Conservation (phyloP, 768 basidiomycete genomes). For the Termitomyces heimii region DNA sequence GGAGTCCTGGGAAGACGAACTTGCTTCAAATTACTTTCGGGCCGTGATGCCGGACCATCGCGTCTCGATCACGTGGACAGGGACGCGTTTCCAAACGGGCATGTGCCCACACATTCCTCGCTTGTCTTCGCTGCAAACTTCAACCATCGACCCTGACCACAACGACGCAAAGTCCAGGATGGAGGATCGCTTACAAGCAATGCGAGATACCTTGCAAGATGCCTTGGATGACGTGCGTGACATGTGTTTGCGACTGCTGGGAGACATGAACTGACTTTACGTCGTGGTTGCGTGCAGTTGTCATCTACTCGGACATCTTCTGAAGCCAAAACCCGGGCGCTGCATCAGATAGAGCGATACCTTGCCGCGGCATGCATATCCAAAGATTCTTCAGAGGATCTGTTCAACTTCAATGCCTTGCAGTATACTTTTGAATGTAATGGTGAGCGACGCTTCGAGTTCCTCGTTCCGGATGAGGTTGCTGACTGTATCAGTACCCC, state of each 20-base stretch:
- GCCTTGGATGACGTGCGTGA: slow-evolving; percentile 63
- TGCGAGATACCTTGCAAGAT: slow-evolving; percentile 48
- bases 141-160: slow-evolving; percentile 10
- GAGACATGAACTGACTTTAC: neutral
- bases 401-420: slow-evolving; percentile 53
- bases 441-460: slow-evolving; percentile 35
- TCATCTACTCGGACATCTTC: slow-evolving; percentile 53
- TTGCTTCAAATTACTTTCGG: neutral
- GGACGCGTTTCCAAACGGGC: slow-evolving; percentile 14
- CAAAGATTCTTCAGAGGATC: slow-evolving; percentile 35
- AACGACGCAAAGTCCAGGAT: slow-evolving; percentile 9
- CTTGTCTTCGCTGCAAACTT: slow-evolving; percentile 4
- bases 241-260: neutral
- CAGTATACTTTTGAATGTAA: slow-evolving; percentile 85
- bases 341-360: slow-evolving; percentile 50
- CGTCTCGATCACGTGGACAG: slow-evolving; percentile 8
- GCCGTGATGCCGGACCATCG: neutral
- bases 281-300: slow-evolving; percentile 37
- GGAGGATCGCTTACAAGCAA: slow-evolving; percentile 20
- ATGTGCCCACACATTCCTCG: slow-evolving; percentile 16
- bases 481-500: slow-evolving; percentile 45
- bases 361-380: slow-evolving; percentile 44
- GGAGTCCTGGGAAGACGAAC: slow-evolving; percentile 1
- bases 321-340: slow-evolving; percentile 45
- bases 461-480: neutral